Evolutionary conservation across 2,329 filamentous ascomycete species (phyloP).

Genomic region (Penicillium sumatraense): DNA sequence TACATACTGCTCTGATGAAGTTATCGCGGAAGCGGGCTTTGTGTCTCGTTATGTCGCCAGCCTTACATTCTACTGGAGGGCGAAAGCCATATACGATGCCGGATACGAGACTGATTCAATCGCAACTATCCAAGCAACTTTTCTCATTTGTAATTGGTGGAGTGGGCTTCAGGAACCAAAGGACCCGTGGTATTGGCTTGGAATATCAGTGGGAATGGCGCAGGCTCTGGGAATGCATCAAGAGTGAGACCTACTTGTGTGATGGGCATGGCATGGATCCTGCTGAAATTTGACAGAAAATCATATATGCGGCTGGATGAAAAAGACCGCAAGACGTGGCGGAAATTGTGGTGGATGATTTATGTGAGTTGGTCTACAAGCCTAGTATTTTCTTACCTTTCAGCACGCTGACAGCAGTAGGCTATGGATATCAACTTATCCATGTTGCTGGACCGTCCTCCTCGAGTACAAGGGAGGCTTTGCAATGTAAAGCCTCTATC

Average conservation of each 20-base stretch:
- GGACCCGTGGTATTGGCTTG: conserved; percentile 33
- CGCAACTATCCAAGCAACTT: conserved; percentile 23
- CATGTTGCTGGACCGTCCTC: conserved; percentile 28
- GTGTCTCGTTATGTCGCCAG: conserved; percentile 25
- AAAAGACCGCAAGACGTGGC: conserved; percentile 18
- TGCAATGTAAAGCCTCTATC: conserved; percentile 23
- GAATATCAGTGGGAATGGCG: conserved; percentile 28
- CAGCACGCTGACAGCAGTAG: background rate
- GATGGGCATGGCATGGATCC: background rate
- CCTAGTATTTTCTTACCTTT: background rate
- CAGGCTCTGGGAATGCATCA: conserved; percentile 32
- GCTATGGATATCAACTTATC: conserved; percentile 24
- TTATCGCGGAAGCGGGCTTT: conserved; percentile 27
- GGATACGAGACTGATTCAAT: conserved; percentile 32
- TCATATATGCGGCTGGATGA: conserved; percentile 12
- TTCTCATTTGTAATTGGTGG: conserved; percentile 34
- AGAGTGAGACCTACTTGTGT: conserved; percentile 15
- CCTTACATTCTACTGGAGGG: conserved; percentile 28
- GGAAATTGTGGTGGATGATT: conserved; percentile 24
- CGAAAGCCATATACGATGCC: conserved; percentile 33
- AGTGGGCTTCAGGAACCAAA: conserved; percentile 30
- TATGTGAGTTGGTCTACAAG: conserved; percentile 18
- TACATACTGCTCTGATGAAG: conserved; percentile 23
- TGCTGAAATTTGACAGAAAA: conserved; percentile 8
- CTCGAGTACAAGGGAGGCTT: conserved; percentile 27